Percentiles rank a stretch among this genome's conserved stretches.
phyloP scores from a whole-genome alignment of 192 early-diverging fungal species.

The Chytriomyces confervae region DNA sequence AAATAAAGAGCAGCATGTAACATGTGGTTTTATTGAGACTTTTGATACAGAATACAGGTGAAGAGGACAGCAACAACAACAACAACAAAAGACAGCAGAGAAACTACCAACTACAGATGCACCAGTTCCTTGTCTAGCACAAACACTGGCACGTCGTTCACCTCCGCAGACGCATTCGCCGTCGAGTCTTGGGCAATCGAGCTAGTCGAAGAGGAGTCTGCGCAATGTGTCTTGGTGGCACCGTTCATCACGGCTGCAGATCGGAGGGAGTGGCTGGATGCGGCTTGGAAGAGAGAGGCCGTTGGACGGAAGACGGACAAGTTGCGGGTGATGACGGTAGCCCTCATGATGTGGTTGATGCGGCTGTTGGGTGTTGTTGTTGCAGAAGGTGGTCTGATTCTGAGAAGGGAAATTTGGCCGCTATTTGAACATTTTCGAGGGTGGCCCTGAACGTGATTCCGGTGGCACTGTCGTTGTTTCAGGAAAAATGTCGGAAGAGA shows the following conservation, averaged over 20 bases:
- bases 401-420: too few relatives aligned
- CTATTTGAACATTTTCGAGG: too few relatives aligned
- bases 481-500: too few relatives aligned
- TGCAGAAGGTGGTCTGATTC: not conserved
- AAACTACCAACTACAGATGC: slow-evolving; percentile 1
- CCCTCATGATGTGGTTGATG: not conserved
- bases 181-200: not conserved
- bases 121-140: slow-evolving; percentile 27
- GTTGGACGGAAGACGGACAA: slow-evolving; percentile 16
- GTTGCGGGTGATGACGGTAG: slow-evolving; percentile 1
- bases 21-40: not conserved
- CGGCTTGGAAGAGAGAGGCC: slow-evolving; percentile 15
- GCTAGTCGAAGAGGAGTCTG: not conserved
- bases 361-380: not conserved
- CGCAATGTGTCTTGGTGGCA: not conserved
- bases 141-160: slow-evolving; percentile 10
- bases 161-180: not conserved
- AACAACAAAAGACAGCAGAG: not conserved
- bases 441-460: too few relatives aligned
- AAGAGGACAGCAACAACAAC: not conserved
- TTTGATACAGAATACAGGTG: not conserved
- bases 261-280: not conserved
- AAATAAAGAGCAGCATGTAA: too few relatives aligned
- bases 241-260: not conserved
- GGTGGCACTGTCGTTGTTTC: too few relatives aligned